These are phyloP conservation scores for Discostella stelligera DNA, from an alignment of 352 stramenopile genomes.

Conservation along the genomic window DNA sequence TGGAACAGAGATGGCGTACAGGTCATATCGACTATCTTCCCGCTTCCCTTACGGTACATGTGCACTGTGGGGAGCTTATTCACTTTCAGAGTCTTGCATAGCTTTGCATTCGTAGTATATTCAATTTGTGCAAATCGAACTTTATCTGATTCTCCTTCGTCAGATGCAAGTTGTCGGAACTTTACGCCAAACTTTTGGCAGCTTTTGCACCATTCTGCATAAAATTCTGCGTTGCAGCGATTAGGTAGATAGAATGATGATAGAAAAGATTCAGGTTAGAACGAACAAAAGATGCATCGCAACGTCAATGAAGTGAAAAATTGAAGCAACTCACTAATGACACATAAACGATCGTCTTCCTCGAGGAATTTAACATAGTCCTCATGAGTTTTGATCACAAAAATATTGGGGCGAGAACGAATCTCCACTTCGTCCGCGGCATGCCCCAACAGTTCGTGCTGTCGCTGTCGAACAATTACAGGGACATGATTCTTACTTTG, in stretches of 20 bases:
- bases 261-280: not conserved
- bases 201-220: slow-evolving; percentile 66
- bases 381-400: slow-evolving; percentile 31
- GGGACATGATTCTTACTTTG: not conserved
- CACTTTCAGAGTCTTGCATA: slow-evolving; percentile 67
- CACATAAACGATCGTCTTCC: slow-evolving; percentile 53
- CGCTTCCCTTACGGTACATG: slow-evolving; percentile 46
- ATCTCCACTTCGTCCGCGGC: slow-evolving; percentile 6
- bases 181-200: slow-evolving; percentile 63
- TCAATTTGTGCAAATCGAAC: slow-evolving; percentile 70
- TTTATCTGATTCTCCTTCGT: slow-evolving; percentile 49
- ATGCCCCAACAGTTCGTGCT: not conserved
- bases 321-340: slow-evolving; percentile 28
- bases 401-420: slow-evolving; percentile 22
- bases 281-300: not conserved
- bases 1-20: slow-evolving; percentile 42
- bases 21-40: slow-evolving; percentile 38
- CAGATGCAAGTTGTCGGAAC: slow-evolving; percentile 45
- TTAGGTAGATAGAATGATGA: not conserved
- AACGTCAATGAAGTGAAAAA: not conserved
- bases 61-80: slow-evolving; percentile 61
- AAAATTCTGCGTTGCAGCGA: slow-evolving; percentile 38
- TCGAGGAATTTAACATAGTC: slow-evolving; percentile 54
- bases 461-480: not conserved
- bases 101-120: slow-evolving; percentile 44